These are phyloP conservation scores for Eutreptiella sp. DNA, from an alignment of 208 protist genomes.

Conservation along the genomic window DNA sequence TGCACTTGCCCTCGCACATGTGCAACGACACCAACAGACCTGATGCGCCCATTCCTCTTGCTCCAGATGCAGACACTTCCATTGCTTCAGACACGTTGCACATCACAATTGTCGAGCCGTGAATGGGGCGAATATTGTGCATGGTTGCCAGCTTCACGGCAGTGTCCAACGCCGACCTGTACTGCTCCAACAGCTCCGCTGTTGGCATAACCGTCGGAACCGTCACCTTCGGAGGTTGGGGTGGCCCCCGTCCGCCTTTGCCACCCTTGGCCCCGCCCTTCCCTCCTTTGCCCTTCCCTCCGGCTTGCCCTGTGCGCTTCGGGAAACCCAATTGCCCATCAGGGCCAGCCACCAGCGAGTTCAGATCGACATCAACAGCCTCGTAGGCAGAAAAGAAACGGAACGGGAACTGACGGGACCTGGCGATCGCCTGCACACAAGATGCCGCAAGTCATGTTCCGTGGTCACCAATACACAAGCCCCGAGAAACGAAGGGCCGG, in stretches of 20 bases:
- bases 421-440: conserved; percentile 47
- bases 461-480: no score
- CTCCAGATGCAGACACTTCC: conserved; percentile 33
- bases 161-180: conserved; percentile 57
- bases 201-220: conserved; percentile 26
- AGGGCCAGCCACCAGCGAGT: not conserved
- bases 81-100: conserved; percentile 46
- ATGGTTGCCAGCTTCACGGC: conserved; percentile 62
- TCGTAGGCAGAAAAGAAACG: conserved; percentile 84
- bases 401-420: conserved; percentile 77
- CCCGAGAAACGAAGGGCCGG: no score
- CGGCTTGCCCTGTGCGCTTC: not conserved
- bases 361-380: conserved; percentile 47
- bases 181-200: conserved; percentile 36
- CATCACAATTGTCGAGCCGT: conserved; percentile 72
- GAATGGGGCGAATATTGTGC: conserved; percentile 79
- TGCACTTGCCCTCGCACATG: not conserved
- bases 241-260: conserved; percentile 9
- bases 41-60: conserved; percentile 26
- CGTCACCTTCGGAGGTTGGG: conserved; percentile 11
- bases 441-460: conserved; percentile 29
- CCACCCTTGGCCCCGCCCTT: conserved; percentile 9
- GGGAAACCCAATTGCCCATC: not conserved
- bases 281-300: conserved; percentile 21
- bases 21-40: no score